A percentile compares a stretch with the other conserved stretches of the same genome.
These are phyloP conservation scores for Symmetrospora coprosmae DNA, from an alignment of 768 basidiomycete species.

Conservation along the genomic window DNA sequence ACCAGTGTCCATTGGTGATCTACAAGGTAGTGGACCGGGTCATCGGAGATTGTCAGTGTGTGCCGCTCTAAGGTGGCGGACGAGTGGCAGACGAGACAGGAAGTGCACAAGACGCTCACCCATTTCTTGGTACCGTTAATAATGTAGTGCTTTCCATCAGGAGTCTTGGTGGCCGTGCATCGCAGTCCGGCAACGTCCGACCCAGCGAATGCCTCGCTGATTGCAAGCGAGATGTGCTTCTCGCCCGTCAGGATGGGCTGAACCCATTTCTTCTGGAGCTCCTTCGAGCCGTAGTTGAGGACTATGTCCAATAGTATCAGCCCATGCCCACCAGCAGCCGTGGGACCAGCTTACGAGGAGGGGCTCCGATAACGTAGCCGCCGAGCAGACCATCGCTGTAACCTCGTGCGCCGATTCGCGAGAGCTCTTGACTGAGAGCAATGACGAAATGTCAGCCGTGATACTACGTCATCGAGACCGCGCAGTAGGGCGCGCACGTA, in stretches of 20 bases:
- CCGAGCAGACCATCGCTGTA: constrained; percentile 57
- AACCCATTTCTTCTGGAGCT: constrained; percentile 54
- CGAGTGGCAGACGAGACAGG: background rate
- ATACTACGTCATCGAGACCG: background rate
- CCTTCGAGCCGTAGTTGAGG: constrained; percentile 63
- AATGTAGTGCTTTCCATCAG: constrained; percentile 69
- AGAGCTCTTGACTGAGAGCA: constrained; percentile 58
- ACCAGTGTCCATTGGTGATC: constrained; percentile 49
- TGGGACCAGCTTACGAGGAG: constrained; percentile 42
- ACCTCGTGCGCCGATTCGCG: constrained; percentile 53
- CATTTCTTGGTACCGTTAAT: constrained; percentile 67
- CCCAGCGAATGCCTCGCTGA: constrained; percentile 47
- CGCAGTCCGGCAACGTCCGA: constrained; percentile 25
- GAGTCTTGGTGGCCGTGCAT: constrained; percentile 35
- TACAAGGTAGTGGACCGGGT: too few relatives aligned
- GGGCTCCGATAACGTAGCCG: constrained; percentile 40
- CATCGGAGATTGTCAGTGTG: too few relatives aligned
- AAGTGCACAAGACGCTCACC: background rate
- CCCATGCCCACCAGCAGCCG: background rate
- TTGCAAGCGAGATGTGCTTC: constrained; percentile 67
- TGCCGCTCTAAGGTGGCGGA: background rate
- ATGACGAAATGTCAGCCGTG: constrained; percentile 41
- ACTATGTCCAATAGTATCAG: constrained; percentile 36
- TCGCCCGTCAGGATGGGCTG: constrained; percentile 49
- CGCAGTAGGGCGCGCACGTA: background rate